Evolutionary conservation across 108 stramenopile species (phyloP).

Genomic region (Schizochytrium sp.): DNA sequence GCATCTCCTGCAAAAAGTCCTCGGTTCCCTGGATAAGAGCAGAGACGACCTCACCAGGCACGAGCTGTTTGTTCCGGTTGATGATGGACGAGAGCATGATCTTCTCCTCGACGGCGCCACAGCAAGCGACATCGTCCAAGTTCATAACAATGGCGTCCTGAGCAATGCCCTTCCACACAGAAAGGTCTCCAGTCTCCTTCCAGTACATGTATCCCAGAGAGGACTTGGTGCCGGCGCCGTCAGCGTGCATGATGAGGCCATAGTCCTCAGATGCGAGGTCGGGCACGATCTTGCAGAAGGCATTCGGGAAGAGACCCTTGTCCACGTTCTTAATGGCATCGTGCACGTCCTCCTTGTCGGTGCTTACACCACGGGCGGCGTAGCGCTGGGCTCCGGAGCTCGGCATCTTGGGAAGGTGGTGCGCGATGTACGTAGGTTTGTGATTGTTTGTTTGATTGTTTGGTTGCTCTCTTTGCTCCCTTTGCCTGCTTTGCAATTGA

Average conservation of each 20-base stretch:
- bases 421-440: too few species aligned
- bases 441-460: background rate
- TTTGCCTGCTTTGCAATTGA: too few species aligned
- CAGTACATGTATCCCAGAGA: slow-evolving; percentile 65
- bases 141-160: slow-evolving; percentile 64
- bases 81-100: slow-evolving; percentile 63
- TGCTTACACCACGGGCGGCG: slow-evolving; percentile 53
- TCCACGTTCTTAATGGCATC: slow-evolving; percentile 58
- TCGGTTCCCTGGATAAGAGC: slow-evolving; percentile 63
- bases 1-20: slow-evolving; percentile 55
- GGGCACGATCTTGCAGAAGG: slow-evolving; percentile 63
- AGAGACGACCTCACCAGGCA: slow-evolving; percentile 63
- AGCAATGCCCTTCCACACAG: slow-evolving; percentile 64
- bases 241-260: slow-evolving; percentile 63
- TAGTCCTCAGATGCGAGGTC: slow-evolving; percentile 59
- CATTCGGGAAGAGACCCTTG: slow-evolving; percentile 62
- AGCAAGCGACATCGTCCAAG: slow-evolving; percentile 58
- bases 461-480: background rate
- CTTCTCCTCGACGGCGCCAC: slow-evolving; percentile 54
- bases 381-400: slow-evolving; percentile 44
- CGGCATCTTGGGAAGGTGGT: slow-evolving; percentile 2
- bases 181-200: slow-evolving; percentile 62
- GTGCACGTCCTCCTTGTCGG: slow-evolving; percentile 64
- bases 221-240: slow-evolving; percentile 63
- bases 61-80: slow-evolving; percentile 62